Evolutionary conservation across 306 rosid genomes (phyloP), one percentile per base, ranked within the genome.

Genomic region (Clitoria ternatea): DNA sequence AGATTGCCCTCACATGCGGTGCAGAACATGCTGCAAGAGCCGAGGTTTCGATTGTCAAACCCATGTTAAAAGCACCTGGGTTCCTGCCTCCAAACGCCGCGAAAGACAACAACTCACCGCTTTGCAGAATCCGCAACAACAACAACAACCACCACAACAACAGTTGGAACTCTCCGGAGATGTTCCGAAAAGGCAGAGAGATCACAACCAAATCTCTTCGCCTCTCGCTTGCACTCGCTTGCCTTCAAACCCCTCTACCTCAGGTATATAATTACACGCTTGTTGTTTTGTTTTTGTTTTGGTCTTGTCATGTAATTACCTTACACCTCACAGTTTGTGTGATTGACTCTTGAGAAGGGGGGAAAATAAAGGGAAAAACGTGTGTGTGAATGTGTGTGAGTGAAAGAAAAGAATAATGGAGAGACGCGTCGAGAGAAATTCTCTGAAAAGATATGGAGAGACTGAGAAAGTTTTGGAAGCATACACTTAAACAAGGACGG

Each of bases 21-120:
- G 99, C 42, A 81, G 99, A 30, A 91, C 97, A 17, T 95, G 99
- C 75, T 95, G 99, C 56, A 95, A 91, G 69, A 91, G 92, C 82
- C 89, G 99, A 11, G 99, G 99, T 3, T 86, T 80, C 14, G 91
- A 91, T 18, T 95, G 99, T 50, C 81, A 79, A 9, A 95, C 99
- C 19, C 99, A 95, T 79, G 80, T 95, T 0, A 95, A 76, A 53
- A 91, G 97, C 78, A 95, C 99, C 17, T 95, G 99, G 99, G 96
- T 91, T 5, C 91, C 99, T 0, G 97, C 97, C 3, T 54, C 98
- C 0, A 83, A 77, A 15, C 94, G 98, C 13, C 86, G 98, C 0
- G 96, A 94, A 33, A 33, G 96, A 37, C 97, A 76, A n/a, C 91
- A 87, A 4, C 84, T 79, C 2, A 0, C 77, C 0, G 14, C 74